phyloP scores from a whole-genome alignment of 192 early-diverging fungal genomes.

The Gaertneriomyces semiglobifer region DNA sequence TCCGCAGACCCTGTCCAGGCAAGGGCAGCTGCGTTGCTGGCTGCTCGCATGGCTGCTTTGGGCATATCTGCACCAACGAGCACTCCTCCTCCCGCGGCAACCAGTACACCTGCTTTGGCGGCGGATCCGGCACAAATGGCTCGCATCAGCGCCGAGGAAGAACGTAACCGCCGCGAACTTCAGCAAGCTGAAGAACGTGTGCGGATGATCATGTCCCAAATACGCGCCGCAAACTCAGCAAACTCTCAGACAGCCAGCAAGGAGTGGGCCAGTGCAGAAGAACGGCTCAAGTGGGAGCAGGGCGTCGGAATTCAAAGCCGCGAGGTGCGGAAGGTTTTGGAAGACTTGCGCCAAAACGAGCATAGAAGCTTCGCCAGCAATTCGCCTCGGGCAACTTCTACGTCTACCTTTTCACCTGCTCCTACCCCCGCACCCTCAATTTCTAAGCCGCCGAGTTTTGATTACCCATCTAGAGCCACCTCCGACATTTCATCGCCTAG shows the following conservation, averaged over 20 bases:
- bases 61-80: slow-evolving; percentile 38
- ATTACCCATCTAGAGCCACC: background rate
- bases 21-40: slow-evolving; percentile 44
- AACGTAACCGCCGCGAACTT: slow-evolving; percentile 29
- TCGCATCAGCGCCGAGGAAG: slow-evolving; percentile 37
- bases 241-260: background rate
- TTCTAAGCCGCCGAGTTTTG: no score
- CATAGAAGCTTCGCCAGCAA: no score
- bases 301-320: slow-evolving; percentile 45
- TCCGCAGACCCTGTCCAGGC: slow-evolving; percentile 20
- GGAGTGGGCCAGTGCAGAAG: slow-evolving; percentile 19
- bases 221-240: slow-evolving; percentile 12
- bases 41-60: slow-evolving; percentile 49
- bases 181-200: slow-evolving; percentile 36
- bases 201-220: slow-evolving; percentile 21
- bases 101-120: slow-evolving; percentile 1
- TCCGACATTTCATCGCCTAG: background rate
- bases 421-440: no score
- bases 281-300: slow-evolving; percentile 46
- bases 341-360: slow-evolving; percentile 20
- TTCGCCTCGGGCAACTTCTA: no score
- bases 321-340: slow-evolving; percentile 34
- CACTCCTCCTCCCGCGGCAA: slow-evolving; percentile 9
- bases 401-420: no score
- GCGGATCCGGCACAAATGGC: slow-evolving; percentile 27